Percentiles rank a stretch among this genome's conserved stretches.
These are phyloP conservation scores for Rhodomyrtus psidioides DNA, from an alignment of 441 rosid species.

Conservation along the genomic window DNA sequence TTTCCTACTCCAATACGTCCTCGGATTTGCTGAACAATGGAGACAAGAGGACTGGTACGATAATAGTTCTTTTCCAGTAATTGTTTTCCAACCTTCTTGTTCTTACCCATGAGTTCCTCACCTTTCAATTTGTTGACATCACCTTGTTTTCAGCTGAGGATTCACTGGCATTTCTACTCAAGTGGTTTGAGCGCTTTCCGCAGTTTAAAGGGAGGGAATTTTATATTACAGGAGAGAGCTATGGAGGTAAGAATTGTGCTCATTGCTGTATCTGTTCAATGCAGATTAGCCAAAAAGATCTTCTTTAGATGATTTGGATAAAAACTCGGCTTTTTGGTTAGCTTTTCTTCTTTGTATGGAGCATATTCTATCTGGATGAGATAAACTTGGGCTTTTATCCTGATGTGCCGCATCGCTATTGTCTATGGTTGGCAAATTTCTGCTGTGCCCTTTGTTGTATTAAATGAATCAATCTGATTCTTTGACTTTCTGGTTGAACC, in stretches of 20 bases:
- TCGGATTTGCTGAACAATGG: slow-evolving; percentile 70
- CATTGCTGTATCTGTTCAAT: background rate
- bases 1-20: slow-evolving; percentile 78
- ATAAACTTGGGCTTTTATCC: background rate
- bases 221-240: slow-evolving; percentile 83
- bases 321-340: background rate
- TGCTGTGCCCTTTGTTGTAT: background rate
- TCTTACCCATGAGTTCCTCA: background rate
- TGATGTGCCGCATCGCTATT: fast-evolving
- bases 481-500: background rate
- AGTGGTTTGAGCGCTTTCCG: slow-evolving; percentile 90
- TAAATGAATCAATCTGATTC: background rate
- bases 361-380: background rate
- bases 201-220: slow-evolving; percentile 80
- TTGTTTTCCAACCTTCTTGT: background rate
- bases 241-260: slow-evolving; percentile 47
- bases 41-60: slow-evolving; percentile 76
- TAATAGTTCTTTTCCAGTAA: slow-evolving; percentile 5
- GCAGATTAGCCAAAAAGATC: background rate
- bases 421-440: background rate
- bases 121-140: background rate
- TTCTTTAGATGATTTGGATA: background rate
- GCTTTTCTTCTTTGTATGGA: background rate
- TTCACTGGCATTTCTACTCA: slow-evolving; percentile 60
- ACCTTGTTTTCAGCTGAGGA: slow-evolving; percentile 51